Percentiles rank a stretch among this genome's conserved stretches.
phyloP scores from a whole-genome alignment of 73 alveolate genomes.

The Tetrahymena borealis region DNA sequence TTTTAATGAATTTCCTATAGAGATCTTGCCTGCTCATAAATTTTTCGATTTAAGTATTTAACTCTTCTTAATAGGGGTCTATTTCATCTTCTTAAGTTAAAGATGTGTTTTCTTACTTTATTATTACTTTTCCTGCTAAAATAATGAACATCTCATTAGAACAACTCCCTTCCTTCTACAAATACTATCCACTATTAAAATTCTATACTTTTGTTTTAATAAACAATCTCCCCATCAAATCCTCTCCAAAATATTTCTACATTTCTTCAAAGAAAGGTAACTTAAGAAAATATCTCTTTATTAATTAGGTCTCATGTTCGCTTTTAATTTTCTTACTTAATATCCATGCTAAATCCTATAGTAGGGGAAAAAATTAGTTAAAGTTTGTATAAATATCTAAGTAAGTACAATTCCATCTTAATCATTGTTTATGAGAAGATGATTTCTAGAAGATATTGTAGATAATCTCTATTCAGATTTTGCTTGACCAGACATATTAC shows the following conservation, averaged over 20 bases:
- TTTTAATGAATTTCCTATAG: background rate
- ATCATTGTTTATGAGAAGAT: background rate
- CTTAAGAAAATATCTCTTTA: background rate
- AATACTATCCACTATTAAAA: background rate
- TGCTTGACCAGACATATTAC: background rate
- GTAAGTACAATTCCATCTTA: background rate
- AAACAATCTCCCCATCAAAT: background rate
- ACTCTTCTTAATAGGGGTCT: background rate
- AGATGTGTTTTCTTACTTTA: background rate
- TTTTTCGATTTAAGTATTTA: background rate
- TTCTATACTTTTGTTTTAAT: background rate
- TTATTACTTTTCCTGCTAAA: background rate
- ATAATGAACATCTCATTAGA: background rate
- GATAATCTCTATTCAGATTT: background rate
- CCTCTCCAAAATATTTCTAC: background rate
- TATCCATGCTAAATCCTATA: background rate
- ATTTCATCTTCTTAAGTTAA: background rate
- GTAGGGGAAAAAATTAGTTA: background rate
- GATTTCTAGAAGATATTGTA: background rate
- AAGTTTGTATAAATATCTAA: background rate
- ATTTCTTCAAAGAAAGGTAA: background rate
- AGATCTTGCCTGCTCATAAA: background rate
- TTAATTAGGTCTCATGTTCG: background rate
- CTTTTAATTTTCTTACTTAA: background rate
- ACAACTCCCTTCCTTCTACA: background rate